A percentile compares a stretch with the other conserved stretches of the same genome.
Conservation (phyloP, 371 early-diverging fungal species). For the Rhizopus sp. region DNA sequence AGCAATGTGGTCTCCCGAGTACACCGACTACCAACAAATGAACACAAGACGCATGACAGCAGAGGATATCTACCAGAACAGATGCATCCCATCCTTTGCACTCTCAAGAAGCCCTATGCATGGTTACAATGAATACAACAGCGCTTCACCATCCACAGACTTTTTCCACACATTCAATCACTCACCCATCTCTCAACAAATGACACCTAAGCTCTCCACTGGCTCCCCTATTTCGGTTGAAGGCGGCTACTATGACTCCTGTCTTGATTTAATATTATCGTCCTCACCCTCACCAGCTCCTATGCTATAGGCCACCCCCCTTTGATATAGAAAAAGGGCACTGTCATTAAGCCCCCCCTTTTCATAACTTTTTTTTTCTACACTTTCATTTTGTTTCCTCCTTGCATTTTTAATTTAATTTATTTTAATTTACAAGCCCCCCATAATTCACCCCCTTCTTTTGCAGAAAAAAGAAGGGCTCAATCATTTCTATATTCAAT, state of each 20-base stretch:
- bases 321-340: background rate
- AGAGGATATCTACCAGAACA: constrained; percentile 2
- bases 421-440: background rate
- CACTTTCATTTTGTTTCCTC: background rate
- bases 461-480: background rate
- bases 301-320: background rate
- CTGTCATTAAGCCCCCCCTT: constrained; percentile 2
- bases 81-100: constrained; percentile 3
- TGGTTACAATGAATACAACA: too few species aligned
- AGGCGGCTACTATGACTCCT: constrained; percentile 24
- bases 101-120: background rate
- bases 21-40: background rate
- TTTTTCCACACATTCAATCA: constrained; percentile 8
- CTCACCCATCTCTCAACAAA: constrained; percentile 26
- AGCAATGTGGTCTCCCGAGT: background rate
- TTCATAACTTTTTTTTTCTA: constrained; percentile 1
- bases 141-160: background rate
- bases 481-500: background rate
- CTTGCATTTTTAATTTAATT: constrained; percentile 6
- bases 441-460: background rate
- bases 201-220: constrained; percentile 29
- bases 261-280: constrained; percentile 20
- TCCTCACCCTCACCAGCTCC: constrained; percentile 7
- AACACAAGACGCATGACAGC: constrained; percentile 22
- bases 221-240: constrained; percentile 26